Evolutionary conservation across 2,329 filamentous ascomycete species (phyloP), one percentile per base, ranked within the genome.

Genomic region (Aspergillus oerlinghausenensis): DNA sequence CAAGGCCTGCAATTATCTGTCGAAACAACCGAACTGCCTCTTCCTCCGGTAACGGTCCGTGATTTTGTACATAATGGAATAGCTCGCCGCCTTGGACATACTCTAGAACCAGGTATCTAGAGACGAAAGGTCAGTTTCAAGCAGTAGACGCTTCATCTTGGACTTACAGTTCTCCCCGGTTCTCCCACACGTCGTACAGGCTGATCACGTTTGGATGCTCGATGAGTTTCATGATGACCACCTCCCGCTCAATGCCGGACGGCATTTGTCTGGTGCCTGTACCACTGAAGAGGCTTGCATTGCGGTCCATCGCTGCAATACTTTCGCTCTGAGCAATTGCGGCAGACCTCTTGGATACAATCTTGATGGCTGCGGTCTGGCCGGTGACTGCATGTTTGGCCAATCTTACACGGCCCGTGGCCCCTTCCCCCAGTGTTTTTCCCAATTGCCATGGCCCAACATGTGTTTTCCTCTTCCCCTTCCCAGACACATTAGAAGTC

Each of bases 131-230:
- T 75, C 59, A 75, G 66, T 10, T n/a, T 25, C 10, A 3, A 48
- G 17, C 19, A 8, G 28, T 38, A 19, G 11, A 17, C 3, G 8
- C n/a, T 23, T 25, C 8, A 7, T 17, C 11, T 10, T 47, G 19
- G 3, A 77, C 89, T 78, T 80, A 97, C 90, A 99, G 87, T 74
- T 99, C 92, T 55, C 91, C 89, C 23, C 90, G 84, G 70, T 97
- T 97, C 76, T 99, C 94, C 93, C 93, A 99, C 29, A 99, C 93
- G 75, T 99, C 94, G 70, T 93, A 94, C 9, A 99, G 78, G 64
- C 89, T 90, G 73, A 97, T 92, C 66, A 97, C 93, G 71, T 97
- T 94, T 5, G 88, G 90, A 75, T 99, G 94, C 67, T 96, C 88
- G 59, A 97, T 90, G 56, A 97, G 82, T 76, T 97, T 97, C 83